Base-by-base conservation (phyloP, 2,329 filamentous ascomycete species). In the Cryphonectria parasitica region DNA sequence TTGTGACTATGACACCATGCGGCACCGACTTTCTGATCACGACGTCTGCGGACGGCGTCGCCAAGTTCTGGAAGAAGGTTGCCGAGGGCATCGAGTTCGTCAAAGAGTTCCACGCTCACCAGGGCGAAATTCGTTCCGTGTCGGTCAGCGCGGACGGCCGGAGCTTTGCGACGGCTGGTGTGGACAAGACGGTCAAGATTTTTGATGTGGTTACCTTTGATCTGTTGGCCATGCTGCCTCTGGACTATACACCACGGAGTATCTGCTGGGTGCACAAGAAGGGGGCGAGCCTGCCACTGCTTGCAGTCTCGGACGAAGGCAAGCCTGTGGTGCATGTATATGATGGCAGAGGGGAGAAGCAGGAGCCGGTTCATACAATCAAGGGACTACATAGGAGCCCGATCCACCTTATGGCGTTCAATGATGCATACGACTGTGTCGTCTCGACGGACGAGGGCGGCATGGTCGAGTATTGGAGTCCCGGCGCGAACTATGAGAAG, bases 61-160 rank as follows among this genome's bases (percentile, higher is more conserved):
- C 98, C 75, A 99, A 99, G 81, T 99, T 99, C 80, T 99, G 96
- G 96, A 99, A 99, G 84, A 99, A 99, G 83, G 88, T 92, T 74
- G 91, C 89, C 1, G 90, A 93, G 45, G 93, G 93, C 0, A 92
- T 99, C 71, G 97, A 99, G 82, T 99, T 99, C 78, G 95, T 98
- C 67, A 99, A 99, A 82, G 95, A 99, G 82, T 99, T 97, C 83
- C 91, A 91, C 78, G 95, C 96, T 10, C 97, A 99, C 81, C 86
- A 88, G 70, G 93, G 93, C 66, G 93, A 97, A 78, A 93, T 98
- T 77, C 90, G 86, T 72, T 92, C 91, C 39, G 93, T 96, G 61
- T 96, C 91, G 52, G 91, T 93, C 73, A 98, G 95, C 81, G 88
- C 90, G 56, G 96, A 99, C 80, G 96, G 96, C 0, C 88, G 94